Base-by-base conservation (phyloP, 768 basidiomycete species). In the Mycena venus region DNA sequence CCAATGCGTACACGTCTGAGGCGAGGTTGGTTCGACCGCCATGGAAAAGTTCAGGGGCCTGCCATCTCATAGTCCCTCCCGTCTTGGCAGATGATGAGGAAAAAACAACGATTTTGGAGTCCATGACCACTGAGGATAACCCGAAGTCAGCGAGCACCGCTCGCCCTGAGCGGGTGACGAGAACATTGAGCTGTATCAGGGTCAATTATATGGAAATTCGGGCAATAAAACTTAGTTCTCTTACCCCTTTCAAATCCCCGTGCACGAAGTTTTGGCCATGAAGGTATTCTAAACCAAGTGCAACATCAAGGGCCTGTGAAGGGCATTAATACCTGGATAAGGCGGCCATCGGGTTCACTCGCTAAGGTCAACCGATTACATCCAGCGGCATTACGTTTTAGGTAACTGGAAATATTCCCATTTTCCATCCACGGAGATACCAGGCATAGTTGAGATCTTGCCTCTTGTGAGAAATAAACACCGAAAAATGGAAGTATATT, bases 381-480 rank as follows among this genome's bases (percentile, higher is more conserved):
- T 51, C 73, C 78, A 3, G 58, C 15, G 11, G 80, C 75, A 25
- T 82, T 76, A n/a, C 2, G 4, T 55, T 73, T 40, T 31, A 87
- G 79, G 75, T 82, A 86, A 5, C 74, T 29, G 29, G 36, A 71
- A 5, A 87, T 61, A 25, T 81, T 80, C 25, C 83, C 83, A 4
- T 81, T 77, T 8, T 76, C 59, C 85, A 86, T 85, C 85, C 85
- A 86, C n/a, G 80, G 86, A 4, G 86, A 86, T 55, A 87, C 80
- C 15, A 88, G 77, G 36, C 79, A 76, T n/a, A 81, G 27, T 63
- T 79, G 68, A 19, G 65, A 59, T 7, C 40, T 32, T 27, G 68
- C 61, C 9, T 58, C 36, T 23, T 75, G 68, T 21, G 77, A 66
- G 55, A 64, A 67, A 69, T 77, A 79, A 29, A 81, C 40, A 6